Percentiles rank a stretch among this genome's conserved stretches.
Conservation (phyloP, 164 flowering plant species). For the Tetrastigma voinierianum region DNA sequence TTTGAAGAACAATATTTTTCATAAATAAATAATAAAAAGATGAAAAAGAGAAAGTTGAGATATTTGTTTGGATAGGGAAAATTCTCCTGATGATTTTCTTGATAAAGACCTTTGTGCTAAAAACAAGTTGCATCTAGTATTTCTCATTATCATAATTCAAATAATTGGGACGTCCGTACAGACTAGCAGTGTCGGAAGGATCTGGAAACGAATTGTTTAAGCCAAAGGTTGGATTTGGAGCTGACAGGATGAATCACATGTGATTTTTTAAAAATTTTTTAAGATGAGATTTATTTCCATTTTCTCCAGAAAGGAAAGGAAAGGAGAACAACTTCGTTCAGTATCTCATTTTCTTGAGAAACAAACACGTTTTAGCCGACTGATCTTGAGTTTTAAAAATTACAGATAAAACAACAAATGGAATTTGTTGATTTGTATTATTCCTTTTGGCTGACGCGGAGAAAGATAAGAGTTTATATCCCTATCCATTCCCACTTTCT, state of each 20-base stretch:
- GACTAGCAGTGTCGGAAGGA: background rate
- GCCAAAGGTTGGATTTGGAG: no score
- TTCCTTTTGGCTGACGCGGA: conserved; percentile 24
- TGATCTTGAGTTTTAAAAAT: no score
- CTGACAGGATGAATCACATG: no score
- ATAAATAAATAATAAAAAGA: conserved; percentile 1
- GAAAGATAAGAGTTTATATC: conserved; percentile 30
- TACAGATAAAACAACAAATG: no score
- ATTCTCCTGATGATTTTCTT: conserved; percentile 25
- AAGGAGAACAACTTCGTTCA: no score
- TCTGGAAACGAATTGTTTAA: no score
- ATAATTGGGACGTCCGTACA: conserved; percentile 8
- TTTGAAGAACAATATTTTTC: conserved; percentile 1
- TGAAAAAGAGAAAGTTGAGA: conserved; percentile 24
- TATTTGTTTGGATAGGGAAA: conserved; percentile 43
- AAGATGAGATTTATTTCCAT: no score
- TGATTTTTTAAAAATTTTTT: no score
- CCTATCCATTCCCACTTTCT: conserved; percentile 20
- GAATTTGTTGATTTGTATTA: background rate
- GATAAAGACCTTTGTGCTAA: conserved; percentile 26
- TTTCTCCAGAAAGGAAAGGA: no score
- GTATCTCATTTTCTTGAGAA: no score
- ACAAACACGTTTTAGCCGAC: no score
- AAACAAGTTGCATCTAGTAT: conserved; percentile 19
- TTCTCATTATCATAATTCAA: background rate